Evolutionary conservation across 169 alveolate genomes (phyloP), one percentile per base, ranked within the genome.

Genomic region (Neospora caninum): DNA sequence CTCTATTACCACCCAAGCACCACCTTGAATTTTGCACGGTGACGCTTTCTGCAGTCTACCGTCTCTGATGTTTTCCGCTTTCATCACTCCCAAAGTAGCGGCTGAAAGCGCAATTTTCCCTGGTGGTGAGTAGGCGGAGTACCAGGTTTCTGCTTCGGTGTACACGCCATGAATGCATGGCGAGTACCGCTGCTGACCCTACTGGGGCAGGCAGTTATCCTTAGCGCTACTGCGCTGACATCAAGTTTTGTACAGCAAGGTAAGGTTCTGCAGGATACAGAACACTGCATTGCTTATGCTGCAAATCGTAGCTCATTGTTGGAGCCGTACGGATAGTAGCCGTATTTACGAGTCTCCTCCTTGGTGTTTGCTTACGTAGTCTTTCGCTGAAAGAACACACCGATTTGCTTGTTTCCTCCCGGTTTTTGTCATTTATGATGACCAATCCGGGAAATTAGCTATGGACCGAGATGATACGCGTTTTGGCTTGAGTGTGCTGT

Each of bases 181-280:
- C 49, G 39, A 78, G 29, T 78, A n/a, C 86, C n/a, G 45, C 45
- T 38, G 86, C 86, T 78, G 86, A n/a, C 49, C 86, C 86, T 78
- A n/a, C 42, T 20, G 86, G 86, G 49, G 27, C 86, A 18, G 86
- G 45, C 86, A 38, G 86, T 43, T 13, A 0, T 20, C 86, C 0
- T 38, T 18, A n/a, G 86, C 27, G 86, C 4, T 16, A 22, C 86
- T n/a, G 42, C 42, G 1, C 27, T 16, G 39, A 36, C 45, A 2
- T 78, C 45, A 16, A n/a, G 86, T 29, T 78, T 43, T 78, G 39
- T n/a, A 4, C 86, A n/a, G 45, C 39, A 78, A n/a, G 86, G 86
- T 78, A 78, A 13, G 86, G 31, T 20, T 7, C 20, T 64, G 4
- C n/a, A 64, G 31, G n/a, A 29, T 1, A 16, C 31, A 64, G 4